A percentile compares a stretch with the other conserved stretches of the same genome.
Conservation (phyloP, 192 early-diverging fungal species). For the Nowakowskiella sp. region DNA sequence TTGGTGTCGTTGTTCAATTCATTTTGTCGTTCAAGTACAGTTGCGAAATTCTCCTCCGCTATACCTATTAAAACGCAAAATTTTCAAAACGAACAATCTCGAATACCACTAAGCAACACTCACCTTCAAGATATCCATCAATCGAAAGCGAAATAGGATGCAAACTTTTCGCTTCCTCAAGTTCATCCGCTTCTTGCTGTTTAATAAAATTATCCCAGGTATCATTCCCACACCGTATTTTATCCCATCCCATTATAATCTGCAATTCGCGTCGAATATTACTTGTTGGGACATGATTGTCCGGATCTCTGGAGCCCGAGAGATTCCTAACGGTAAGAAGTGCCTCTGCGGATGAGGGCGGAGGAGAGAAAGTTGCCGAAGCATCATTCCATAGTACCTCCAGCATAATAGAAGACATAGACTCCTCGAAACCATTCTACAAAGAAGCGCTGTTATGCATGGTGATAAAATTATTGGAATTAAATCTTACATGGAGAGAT, state of each 20-base stretch:
- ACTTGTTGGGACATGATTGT: conserved; percentile 19
- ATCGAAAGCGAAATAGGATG: conserved; percentile 2
- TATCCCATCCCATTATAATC: conserved; percentile 17
- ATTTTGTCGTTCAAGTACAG: neutral
- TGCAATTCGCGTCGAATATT: conserved; percentile 6
- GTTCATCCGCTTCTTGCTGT: neutral
- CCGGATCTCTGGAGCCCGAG: conserved; percentile 7
- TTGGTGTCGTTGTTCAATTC: conserved; percentile 1
- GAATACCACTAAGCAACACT: neutral
- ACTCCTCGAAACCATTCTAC: no score
- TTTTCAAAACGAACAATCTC: neutral
- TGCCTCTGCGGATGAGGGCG: conserved; percentile 6
- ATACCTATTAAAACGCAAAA: conserved; percentile 18
- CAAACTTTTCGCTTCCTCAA: neutral
- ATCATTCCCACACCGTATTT: conserved; percentile 3
- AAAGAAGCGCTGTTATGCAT: no score
- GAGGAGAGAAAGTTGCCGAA: neutral
- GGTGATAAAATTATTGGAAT: no score
- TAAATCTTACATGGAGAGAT: no score
- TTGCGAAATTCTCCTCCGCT: conserved; percentile 7
- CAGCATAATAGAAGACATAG: conserved; percentile 13
- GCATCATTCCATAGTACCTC: conserved; percentile 14
- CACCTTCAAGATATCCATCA: conserved; percentile 21
- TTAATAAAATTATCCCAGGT: neutral
- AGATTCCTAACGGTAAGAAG: conserved; percentile 8